Base-by-base conservation (phyloP, 2,329 filamentous ascomycete species). In the Pseudodiploospora longispora region DNA sequence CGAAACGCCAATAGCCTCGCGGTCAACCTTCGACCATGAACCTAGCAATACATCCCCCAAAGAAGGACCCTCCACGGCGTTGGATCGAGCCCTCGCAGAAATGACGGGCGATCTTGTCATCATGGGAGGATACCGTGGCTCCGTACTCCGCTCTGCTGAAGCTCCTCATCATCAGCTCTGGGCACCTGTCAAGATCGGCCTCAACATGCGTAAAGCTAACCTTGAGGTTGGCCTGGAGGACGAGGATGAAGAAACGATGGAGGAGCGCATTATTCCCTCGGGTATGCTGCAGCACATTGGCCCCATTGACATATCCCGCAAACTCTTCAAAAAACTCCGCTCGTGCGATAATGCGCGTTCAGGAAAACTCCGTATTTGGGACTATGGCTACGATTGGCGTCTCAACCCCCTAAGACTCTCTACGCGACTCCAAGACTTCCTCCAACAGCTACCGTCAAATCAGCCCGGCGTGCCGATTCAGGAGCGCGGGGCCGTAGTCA, bases 381-480 rank as follows among this genome's bases (percentile, higher is more conserved):
- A 96, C 55, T 97, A 91, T 58, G 89, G 90, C 12, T 97, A 95
- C 56, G 91, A 97, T 64, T 97, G 91, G 91, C 77, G 91, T 10
- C 69, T 96, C 34, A 93, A 87, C 50, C 91, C 91, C 1, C 77
- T 83, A 56, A 69, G 88, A 1, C 74, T 93, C 0, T 89, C 85
- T 3, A 71, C 73, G 38, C 79, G 79, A 48, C 68, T 97, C n/a
- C 78, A 83, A 32, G 66, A 75, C 12, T 95, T 87, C 55, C 69
- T 97, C 10, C 79, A 85, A 57, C 71, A 66, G 2, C 69, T 97
- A 1, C 85, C 85, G 0, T 89, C 80, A 41, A 96, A 96, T 56
- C 72, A 77, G 38, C 69, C 74, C 3, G 72, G 67, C 6, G 68
- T 70, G 0, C 66, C 73, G 1, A 58, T 59, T 0, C 70, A 74